Conservation (phyloP, 352 stramenopile genomes). For the Phytophthora pisi region DNA sequence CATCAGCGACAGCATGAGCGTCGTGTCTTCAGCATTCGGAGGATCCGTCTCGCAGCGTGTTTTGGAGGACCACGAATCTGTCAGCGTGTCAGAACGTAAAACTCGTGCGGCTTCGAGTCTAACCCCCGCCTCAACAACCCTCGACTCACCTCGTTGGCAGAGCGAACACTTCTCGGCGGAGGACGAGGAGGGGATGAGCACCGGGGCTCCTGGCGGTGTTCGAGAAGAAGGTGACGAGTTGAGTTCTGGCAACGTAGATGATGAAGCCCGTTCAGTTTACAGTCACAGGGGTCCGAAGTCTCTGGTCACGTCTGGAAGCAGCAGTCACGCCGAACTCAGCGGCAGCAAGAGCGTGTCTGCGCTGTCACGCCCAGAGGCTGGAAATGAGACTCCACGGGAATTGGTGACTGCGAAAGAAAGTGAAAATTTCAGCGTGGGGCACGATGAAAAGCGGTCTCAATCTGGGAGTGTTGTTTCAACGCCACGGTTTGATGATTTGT, state of each 20-base stretch:
- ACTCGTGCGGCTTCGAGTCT: background rate
- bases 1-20: slow-evolving; percentile 28
- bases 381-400: slow-evolving; percentile 27
- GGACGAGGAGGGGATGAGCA: slow-evolving; percentile 20
- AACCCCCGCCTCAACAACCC: background rate
- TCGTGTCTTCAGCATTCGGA: slow-evolving; percentile 28
- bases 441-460: slow-evolving; percentile 28
- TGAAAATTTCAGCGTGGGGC: slow-evolving; percentile 6
- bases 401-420: slow-evolving; percentile 19
- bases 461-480: slow-evolving; percentile 20
- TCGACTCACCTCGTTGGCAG: slow-evolving; percentile 27
- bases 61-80: slow-evolving; percentile 13
- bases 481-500: slow-evolving; percentile 34
- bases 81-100: slow-evolving; percentile 15
- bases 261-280: slow-evolving; percentile 11
- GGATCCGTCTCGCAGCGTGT: slow-evolving; percentile 15
- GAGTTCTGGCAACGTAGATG: slow-evolving; percentile 15
- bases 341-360: slow-evolving; percentile 19
- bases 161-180: slow-evolving; percentile 18
- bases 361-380: slow-evolving; percentile 15
- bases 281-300: slow-evolving; percentile 21
- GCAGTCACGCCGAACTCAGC: slow-evolving; percentile 9
- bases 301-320: slow-evolving; percentile 15
- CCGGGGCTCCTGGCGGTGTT: background rate
- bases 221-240: slow-evolving; percentile 13